Evolutionary conservation across 1,139 yeast genomes (phyloP).

Genomic region (Protomyces macrosporus): DNA sequence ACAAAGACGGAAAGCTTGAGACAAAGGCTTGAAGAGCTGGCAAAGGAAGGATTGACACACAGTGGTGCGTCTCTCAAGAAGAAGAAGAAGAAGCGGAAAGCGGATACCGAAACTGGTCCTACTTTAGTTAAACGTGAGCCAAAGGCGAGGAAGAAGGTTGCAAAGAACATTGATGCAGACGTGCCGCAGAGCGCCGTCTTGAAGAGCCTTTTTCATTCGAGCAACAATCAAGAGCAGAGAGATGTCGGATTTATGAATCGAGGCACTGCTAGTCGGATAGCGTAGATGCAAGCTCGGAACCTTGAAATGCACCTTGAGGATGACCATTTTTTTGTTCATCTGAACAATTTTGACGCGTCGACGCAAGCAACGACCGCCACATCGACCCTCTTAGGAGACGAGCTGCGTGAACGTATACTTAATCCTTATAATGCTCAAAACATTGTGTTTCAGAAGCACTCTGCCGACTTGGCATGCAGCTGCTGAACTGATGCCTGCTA

Average conservation of each 20-base stretch:
- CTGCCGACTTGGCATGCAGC: too few species aligned
- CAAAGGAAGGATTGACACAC: conserved; percentile 45
- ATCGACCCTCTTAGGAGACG: too few species aligned
- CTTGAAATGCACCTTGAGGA: too few species aligned
- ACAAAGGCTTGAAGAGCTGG: conserved; percentile 41
- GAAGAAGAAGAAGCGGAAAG: conserved; percentile 37
- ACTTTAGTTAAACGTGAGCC: too few species aligned
- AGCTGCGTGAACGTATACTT: too few species aligned
- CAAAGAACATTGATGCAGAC: neutral
- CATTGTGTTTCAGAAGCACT: too few species aligned
- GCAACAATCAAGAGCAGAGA: neutral
- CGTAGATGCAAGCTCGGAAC: neutral
- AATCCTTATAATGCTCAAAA: too few species aligned
- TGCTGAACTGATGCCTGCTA: too few species aligned
- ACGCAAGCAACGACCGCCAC: too few species aligned
- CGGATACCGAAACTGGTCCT: conserved; percentile 28
- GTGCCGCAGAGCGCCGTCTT: conserved; percentile 4
- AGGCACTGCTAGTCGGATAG: conserved; percentile 20
- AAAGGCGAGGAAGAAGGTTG: conserved; percentile 15
- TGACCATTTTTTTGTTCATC: too few species aligned
- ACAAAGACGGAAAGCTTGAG: conserved; percentile 37
- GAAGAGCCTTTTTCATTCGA: conserved; percentile 10
- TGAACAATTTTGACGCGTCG: too few species aligned
- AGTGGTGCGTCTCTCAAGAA: conserved; percentile 44
- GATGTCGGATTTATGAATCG: conserved; percentile 22